Evolutionary conservation across 2,329 filamentous ascomycete species (phyloP), one percentile per base, ranked within the genome.

Genomic region (Aspergillus ustus): DNA sequence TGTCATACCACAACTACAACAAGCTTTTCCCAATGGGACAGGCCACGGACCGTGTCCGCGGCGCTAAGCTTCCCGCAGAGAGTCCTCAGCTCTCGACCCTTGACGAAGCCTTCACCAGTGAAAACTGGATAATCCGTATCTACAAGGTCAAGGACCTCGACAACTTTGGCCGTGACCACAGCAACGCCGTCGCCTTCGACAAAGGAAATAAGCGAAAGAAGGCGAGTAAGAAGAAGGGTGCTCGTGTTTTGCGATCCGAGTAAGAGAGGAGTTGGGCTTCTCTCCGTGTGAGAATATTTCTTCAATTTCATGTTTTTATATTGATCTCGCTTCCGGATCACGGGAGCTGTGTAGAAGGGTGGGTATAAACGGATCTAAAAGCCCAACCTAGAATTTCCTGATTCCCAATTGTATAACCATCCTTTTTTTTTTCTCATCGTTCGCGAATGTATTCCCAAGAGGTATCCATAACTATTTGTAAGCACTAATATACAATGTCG

Each of bases 101-200:
- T 51, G 95, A 99, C 77, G 95, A 99, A 81, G 95, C 95, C 9
- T 99, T 96, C 78, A 99, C 96, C 59, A 97, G 92, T 73, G 95
- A 99, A 84, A 99, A 99, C 85, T 99, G 95, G 95, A 99, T 99
- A 78, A 98, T 99, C 76, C 87, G 95, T 67, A 97, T 99, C 74
- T 99, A 97, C 86, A 99, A 99, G 85, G 95, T 99, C 81, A 99
- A 99, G 84, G 93, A 97, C 72, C 88, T 97, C 62, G 95, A 99
- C 82, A 98, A 98, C 77, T 84, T 99, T 67, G 94, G 93, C 59
- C 88, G 95, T 76, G 92, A 97, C 72, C 94, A 97, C 75, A 86
- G 86, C 66, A 85, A 81, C 68, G 87, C 85, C 1, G 80, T 82
- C 54, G 78, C 81, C 48, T 81, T 83, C 71, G 82, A 84, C 60